Conservation (phyloP, 371 early-diverging fungal species). For the Actinomucor elegans region DNA sequence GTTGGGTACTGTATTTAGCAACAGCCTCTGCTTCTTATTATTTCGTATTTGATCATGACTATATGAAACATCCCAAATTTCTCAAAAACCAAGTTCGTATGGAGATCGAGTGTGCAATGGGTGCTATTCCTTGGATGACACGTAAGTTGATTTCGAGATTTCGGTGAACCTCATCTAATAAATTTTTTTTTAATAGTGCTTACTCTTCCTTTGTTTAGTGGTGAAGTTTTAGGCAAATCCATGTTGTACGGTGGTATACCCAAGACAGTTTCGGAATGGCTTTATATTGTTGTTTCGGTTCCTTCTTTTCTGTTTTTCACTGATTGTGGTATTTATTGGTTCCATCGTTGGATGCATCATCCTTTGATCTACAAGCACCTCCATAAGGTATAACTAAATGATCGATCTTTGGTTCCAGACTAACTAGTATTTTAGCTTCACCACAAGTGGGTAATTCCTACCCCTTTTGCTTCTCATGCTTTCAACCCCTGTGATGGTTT, state of each 20-base stretch:
- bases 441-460: constrained; percentile 73
- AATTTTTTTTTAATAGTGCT: constrained; percentile 40
- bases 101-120: constrained; percentile 81
- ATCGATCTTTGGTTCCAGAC: not conserved
- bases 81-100: constrained; percentile 84
- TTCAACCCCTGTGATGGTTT: constrained; percentile 95
- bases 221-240: constrained; percentile 88
- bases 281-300: constrained; percentile 65
- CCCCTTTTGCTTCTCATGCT: constrained; percentile 95
- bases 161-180: not conserved
- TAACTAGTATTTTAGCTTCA: too few relatives aligned
- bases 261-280: constrained; percentile 42
- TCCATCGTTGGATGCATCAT: constrained; percentile 90
- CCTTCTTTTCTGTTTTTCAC: constrained; percentile 85
- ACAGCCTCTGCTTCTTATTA: constrained; percentile 78
- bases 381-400: constrained; percentile 58
- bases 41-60: constrained; percentile 84
- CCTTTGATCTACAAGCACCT: constrained; percentile 82
- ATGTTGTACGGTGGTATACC: constrained; percentile 63
- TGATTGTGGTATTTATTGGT: constrained; percentile 93
- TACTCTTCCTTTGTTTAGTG: constrained; percentile 89
- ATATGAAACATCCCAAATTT: constrained; percentile 90
- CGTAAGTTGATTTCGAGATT: constrained; percentile 19
- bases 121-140: constrained; percentile 80
- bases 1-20: constrained; percentile 75